Base-by-base conservation (phyloP, 208 protist genomes). In the Leishmania guyanensis region DNA sequence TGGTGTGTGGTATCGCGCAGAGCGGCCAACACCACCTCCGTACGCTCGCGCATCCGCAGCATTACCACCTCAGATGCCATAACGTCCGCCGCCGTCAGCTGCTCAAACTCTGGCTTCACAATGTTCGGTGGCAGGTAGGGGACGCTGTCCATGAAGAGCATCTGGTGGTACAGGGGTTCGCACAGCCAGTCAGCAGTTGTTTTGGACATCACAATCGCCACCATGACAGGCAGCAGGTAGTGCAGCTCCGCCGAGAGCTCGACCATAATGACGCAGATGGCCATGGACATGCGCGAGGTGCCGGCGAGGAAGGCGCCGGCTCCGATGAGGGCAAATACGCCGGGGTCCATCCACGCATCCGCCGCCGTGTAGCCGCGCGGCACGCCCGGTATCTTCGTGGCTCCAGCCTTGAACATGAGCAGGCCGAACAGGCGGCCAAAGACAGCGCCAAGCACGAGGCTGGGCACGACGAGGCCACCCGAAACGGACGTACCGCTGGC, bases 211-310 rank as follows among this genome's bases (percentile, higher is more conserved):
- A 99, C 94, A 29, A 98, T 94, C 20, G 95, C 92, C 53, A 98
- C 89, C 98, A 99, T 99, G 46, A 98, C 94, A 39, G 98, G 97
- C 43, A 99, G 89, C 46, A 98, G 83, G 81, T 98, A 98, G 83
- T 96, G 94, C 53, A 98, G 84, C 81, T 98, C 95, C 58, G 95
- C 96, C 29, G 97, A 98, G 1, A 98, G 88, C 87, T 99, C 96
- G 46, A 98, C 90, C 93, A 99, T 95, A 79, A 99, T 99, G 65
- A 99, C 96, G 65, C 94, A 95, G 70, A 98, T 93, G n/a, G 94
- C 95, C 84, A 99, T 96, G 14, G 96, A 96, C 86, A 98, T 93
- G 69, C 98, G 94, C 53, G 94, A 96, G 10, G 96, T 97, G 22
- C 97, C 97, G 33, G 90, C 94, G 65, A 98, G 91, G 78, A 98